These are phyloP conservation scores for Amanita molliuscula DNA, from an alignment of 768 basidiomycete species.

Conservation along the genomic window DNA sequence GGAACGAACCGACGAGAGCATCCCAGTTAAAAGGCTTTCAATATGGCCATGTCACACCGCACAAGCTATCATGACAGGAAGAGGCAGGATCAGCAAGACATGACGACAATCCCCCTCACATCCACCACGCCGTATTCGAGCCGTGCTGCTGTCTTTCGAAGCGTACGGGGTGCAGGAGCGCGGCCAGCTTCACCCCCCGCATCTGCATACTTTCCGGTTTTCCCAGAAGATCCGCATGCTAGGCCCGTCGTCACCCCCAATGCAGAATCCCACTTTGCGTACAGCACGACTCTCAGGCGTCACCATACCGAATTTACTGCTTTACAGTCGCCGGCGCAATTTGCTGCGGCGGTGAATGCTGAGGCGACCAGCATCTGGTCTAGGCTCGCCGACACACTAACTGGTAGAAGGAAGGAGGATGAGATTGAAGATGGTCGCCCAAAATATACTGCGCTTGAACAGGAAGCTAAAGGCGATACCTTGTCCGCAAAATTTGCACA, in stretches of 20 bases:
- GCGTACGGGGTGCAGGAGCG: constrained; percentile 7
- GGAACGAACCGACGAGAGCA: neutral
- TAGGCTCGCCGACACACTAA: constrained; percentile 26
- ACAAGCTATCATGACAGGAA: constrained; percentile 35
- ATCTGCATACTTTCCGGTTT: constrained; percentile 66
- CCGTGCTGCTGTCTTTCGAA: constrained; percentile 10
- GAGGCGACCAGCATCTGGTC: constrained; percentile 45
- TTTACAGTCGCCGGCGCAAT: constrained; percentile 33
- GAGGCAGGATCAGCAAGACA: constrained; percentile 2
- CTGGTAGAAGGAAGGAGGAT: constrained; percentile 22
- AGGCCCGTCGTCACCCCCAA: constrained; percentile 51
- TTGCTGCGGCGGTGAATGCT: constrained; percentile 37
- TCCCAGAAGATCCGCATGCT: constrained; percentile 34
- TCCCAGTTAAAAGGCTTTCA: no score
- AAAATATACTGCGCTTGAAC: constrained; percentile 18
- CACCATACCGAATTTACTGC: constrained; percentile 43
- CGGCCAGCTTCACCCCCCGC: constrained; percentile 62
- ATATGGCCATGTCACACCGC: constrained; percentile 1
- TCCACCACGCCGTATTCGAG: constrained; percentile 24
- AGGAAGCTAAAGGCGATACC: constrained; percentile 34
- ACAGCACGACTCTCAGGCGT: constrained; percentile 69
- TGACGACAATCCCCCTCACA: constrained; percentile 14
- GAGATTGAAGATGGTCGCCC: constrained; percentile 23
- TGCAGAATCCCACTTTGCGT: constrained; percentile 69
- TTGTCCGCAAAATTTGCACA: constrained; percentile 63